These are phyloP conservation scores for Babesia bigemina DNA, from an alignment of 169 alveolate genomes.

Conservation along the genomic window DNA sequence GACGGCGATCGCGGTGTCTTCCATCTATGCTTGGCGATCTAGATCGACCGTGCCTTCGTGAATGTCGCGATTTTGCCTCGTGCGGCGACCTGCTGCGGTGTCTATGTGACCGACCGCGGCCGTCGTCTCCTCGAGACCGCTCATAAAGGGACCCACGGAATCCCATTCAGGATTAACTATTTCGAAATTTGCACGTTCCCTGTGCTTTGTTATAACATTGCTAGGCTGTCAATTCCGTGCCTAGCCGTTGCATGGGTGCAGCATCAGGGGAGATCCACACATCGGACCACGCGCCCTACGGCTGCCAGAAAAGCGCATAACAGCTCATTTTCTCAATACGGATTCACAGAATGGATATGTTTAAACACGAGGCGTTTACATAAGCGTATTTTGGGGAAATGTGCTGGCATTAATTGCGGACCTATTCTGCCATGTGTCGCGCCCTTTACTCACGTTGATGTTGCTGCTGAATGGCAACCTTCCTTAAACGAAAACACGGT, in stretches of 20 bases:
- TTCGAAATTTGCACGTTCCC: background rate
- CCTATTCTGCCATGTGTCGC: no score
- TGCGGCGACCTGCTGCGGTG: slow-evolving; percentile 47
- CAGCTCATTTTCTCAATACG: no score
- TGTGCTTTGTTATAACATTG: background rate
- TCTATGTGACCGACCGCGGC: slow-evolving; percentile 40
- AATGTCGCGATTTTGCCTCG: slow-evolving; percentile 8
- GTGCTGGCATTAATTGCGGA: no score
- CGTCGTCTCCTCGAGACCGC: slow-evolving; percentile 38
- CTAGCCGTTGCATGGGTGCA: background rate
- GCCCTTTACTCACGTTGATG: no score
- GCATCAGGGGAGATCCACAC: slow-evolving; percentile 2
- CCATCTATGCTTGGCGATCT: slow-evolving; percentile 32
- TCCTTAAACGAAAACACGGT: no score
- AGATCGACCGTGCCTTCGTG: slow-evolving; percentile 39
- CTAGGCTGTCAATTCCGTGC: background rate
- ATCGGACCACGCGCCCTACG: background rate
- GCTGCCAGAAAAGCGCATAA: no score
- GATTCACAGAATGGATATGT: no score
- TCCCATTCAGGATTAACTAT: slow-evolving; percentile 36
- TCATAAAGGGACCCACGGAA: slow-evolving; percentile 15
- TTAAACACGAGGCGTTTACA: no score
- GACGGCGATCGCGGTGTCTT: slow-evolving; percentile 8
- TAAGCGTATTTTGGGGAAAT: no score
- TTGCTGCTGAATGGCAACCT: no score